A percentile compares a stretch with the other conserved stretches of the same genome.
Conservation (phyloP, 148 eudicot species). For the Nepenthes gracilis region DNA sequence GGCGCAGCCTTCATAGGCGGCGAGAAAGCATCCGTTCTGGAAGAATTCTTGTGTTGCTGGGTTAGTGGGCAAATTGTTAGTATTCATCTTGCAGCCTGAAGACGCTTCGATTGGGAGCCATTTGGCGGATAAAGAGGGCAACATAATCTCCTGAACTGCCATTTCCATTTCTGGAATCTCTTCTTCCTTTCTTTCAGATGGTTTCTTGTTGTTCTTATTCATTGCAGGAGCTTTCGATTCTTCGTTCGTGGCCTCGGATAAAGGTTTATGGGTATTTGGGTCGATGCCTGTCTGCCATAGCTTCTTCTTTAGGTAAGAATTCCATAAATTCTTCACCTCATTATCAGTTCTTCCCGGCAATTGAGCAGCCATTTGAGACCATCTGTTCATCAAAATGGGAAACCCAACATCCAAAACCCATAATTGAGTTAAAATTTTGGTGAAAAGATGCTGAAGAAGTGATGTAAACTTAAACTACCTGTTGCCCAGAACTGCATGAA, state of each 20-base stretch:
- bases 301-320: conserved; percentile 82
- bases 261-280: conserved; percentile 82
- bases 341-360: conserved; percentile 92
- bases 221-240: conserved; percentile 15
- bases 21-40: conserved; percentile 16
- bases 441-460: not conserved
- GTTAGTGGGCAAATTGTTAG: conserved; percentile 22
- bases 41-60: conserved; percentile 31
- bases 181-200: not conserved
- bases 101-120: not conserved
- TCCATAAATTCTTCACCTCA: conserved; percentile 91
- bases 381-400: conserved; percentile 22
- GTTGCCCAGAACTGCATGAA: conserved; percentile 86
- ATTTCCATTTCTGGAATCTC: not conserved
- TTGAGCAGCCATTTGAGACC: conserved; percentile 95
- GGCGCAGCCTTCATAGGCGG: conserved; percentile 22
- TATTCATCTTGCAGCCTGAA: conserved; percentile 2
- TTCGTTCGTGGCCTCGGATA: conserved; percentile 43
- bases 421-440: not conserved
- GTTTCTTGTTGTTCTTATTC: conserved; percentile 14
- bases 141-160: not conserved
- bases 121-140: not conserved
- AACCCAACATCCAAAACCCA: not conserved
- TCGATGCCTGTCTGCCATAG: conserved; percentile 86
- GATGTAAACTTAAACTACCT: conserved; percentile 24